Evolutionary conservation across 2,329 filamentous ascomycete species (phyloP).

Genomic region (Fusarium tupiense): DNA sequence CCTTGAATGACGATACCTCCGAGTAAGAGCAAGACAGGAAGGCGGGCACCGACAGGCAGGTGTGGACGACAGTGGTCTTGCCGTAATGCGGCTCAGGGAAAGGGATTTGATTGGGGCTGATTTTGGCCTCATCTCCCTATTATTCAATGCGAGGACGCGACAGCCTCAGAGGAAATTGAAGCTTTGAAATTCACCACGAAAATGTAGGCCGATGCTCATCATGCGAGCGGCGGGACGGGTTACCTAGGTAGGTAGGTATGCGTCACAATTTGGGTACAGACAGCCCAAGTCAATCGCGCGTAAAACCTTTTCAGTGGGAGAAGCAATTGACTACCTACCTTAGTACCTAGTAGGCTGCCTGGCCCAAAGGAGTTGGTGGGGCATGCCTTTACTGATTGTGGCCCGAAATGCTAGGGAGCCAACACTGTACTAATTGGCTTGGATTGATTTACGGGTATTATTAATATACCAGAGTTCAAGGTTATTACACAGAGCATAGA

Average conservation of each 20-base stretch:
- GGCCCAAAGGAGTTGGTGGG: too few species aligned
- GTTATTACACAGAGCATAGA: neutral
- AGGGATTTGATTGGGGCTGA: conserved; percentile 36
- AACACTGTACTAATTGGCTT: conserved; percentile 2
- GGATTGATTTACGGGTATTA: neutral
- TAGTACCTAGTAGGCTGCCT: too few species aligned
- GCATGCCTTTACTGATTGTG: neutral
- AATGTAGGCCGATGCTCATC: neutral
- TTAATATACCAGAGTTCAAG: neutral
- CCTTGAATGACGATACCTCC: neutral
- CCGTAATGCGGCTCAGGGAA: conserved; percentile 32
- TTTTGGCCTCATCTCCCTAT: conserved; percentile 40
- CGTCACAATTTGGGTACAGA: conserved; percentile 26
- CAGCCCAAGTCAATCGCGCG: conserved; percentile 13
- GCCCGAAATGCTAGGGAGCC: neutral
- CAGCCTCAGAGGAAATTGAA: conserved; percentile 22
- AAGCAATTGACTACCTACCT: too few species aligned
- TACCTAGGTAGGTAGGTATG: neutral
- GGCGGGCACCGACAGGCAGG: conserved; percentile 1
- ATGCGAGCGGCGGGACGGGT: conserved; percentile 28
- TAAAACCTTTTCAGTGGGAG: conserved; percentile 8
- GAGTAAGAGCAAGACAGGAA: conserved; percentile 6
- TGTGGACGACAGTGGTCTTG: conserved; percentile 13
- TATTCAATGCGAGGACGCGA: conserved; percentile 31
- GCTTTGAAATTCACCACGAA: conserved; percentile 29